phyloP scores from a whole-genome alignment of 2,329 filamentous ascomycete genomes.

The Arthrobotrys pseudoclavata region DNA sequence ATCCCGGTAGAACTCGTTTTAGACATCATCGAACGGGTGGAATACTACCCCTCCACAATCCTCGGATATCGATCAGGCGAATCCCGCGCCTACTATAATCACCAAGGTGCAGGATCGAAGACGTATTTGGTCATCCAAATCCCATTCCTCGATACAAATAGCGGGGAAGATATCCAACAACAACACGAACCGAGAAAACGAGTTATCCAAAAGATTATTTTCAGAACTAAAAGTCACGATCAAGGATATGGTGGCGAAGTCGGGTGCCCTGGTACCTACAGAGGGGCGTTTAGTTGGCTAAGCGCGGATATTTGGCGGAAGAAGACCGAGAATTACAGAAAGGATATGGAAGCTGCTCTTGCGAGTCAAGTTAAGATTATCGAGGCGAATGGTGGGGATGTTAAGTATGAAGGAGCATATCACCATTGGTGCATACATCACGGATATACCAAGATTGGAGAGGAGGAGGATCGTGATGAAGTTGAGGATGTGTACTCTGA shows the following conservation, averaged over 20 bases:
- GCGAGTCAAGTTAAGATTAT: neutral
- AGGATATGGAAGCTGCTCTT: constrained; percentile 1
- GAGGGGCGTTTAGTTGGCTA: constrained; percentile 24
- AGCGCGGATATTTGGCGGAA: constrained; percentile 30
- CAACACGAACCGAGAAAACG: neutral
- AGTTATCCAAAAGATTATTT: constrained; percentile 19
- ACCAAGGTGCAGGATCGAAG: neutral
- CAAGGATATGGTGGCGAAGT: neutral
- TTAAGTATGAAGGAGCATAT: neutral
- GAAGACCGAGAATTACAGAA: constrained; percentile 1
- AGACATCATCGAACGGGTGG: constrained; percentile 28
- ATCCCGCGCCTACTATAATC: neutral
- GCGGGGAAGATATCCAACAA: neutral
- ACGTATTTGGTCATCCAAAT: constrained; percentile 22
- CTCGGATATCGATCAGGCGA: neutral
- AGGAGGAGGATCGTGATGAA: neutral
- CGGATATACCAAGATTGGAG: constrained; percentile 12
- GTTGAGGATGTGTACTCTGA: neutral
- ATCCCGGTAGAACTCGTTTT: constrained; percentile 32
- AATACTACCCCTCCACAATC: constrained; percentile 15
- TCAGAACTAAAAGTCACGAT: constrained; percentile 25
- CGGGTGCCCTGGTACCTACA: constrained; percentile 11
- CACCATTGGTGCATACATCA: constrained; percentile 14
- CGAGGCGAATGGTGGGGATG: constrained; percentile 3
- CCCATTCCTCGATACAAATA: constrained; percentile 1